Evolutionary conservation across 1,139 yeast species (phyloP).

Genomic region (Pichia sp.): DNA sequence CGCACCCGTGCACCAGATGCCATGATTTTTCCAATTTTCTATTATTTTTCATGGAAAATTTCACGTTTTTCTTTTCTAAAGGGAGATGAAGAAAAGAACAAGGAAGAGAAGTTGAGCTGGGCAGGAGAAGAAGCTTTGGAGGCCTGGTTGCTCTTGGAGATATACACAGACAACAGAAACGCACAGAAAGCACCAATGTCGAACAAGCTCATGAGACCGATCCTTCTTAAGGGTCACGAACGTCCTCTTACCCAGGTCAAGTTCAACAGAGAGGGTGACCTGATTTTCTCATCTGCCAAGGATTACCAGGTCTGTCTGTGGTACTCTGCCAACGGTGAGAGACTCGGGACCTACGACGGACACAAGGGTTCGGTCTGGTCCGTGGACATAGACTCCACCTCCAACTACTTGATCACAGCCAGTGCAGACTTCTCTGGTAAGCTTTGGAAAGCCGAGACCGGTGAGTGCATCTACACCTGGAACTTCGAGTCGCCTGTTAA

Average conservation of each 20-base stretch:
- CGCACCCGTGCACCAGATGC: background rate
- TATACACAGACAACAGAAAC: background rate
- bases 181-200: slow-evolving; percentile 10
- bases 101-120: no score
- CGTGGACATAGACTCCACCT: slow-evolving; percentile 72
- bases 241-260: slow-evolving; percentile 89
- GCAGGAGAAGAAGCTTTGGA: no score
- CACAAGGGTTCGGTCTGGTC: slow-evolving; percentile 97
- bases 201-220: slow-evolving; percentile 45
- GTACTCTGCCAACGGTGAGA: slow-evolving; percentile 94
- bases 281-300: slow-evolving; percentile 87
- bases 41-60: background rate
- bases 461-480: slow-evolving; percentile 73
- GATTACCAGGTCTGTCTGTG: slow-evolving; percentile 88
- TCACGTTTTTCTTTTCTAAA: background rate
- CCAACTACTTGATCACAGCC: slow-evolving; percentile 76
- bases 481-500: slow-evolving; percentile 80
- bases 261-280: slow-evolving; percentile 92
- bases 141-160: background rate
- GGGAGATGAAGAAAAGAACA: background rate
- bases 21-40: background rate
- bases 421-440: slow-evolving; percentile 86
- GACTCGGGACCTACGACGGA: slow-evolving; percentile 87
- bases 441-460: slow-evolving; percentile 80
- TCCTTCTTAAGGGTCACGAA: slow-evolving; percentile 70